Percentiles rank a stretch among this genome's conserved stretches.
These are phyloP conservation scores for Lachnum nothofagi DNA, from an alignment of 2,329 filamentous ascomycete genomes.

Conservation along the genomic window DNA sequence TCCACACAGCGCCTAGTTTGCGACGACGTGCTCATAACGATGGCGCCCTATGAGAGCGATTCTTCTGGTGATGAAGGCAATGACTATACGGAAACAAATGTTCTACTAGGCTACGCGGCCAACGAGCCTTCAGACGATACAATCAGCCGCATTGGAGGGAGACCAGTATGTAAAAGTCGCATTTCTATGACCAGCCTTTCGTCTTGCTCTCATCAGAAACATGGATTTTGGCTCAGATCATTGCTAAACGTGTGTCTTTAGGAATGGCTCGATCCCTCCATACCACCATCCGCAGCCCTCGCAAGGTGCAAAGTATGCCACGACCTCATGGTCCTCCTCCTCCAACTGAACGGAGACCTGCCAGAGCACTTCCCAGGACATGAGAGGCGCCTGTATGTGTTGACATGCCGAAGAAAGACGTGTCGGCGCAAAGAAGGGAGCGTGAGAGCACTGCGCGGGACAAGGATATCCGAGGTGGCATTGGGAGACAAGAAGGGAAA, in stretches of 20 bases:
- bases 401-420: slow-evolving; percentile 69
- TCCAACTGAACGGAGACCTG: slow-evolving; percentile 87
- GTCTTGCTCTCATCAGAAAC: slow-evolving; percentile 14
- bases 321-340: slow-evolving; percentile 72
- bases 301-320: slow-evolving; percentile 87
- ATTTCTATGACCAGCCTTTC: not conserved
- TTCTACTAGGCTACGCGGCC: slow-evolving; percentile 84
- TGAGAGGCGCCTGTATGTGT: slow-evolving; percentile 82
- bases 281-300: slow-evolving; percentile 67
- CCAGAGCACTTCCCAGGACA: slow-evolving; percentile 81
- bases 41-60: slow-evolving; percentile 83
- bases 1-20: too few relatives aligned
- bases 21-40: slow-evolving; percentile 31
- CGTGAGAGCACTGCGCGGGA: slow-evolving; percentile 67
- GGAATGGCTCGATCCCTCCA: slow-evolving; percentile 77
- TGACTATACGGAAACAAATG: slow-evolving; percentile 73
- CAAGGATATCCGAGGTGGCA: slow-evolving; percentile 42
- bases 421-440: slow-evolving; percentile 81
- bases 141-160: slow-evolving; percentile 82
- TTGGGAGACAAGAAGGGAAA: slow-evolving; percentile 27
- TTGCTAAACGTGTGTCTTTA: slow-evolving; percentile 33
- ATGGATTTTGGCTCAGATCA: not conserved
- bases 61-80: slow-evolving; percentile 65
- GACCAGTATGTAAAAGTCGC: slow-evolving; percentile 58
- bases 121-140: slow-evolving; percentile 68